phyloP scores from a whole-genome alignment of 2,329 filamentous ascomycete species.

The Pezicula carpinea region DNA sequence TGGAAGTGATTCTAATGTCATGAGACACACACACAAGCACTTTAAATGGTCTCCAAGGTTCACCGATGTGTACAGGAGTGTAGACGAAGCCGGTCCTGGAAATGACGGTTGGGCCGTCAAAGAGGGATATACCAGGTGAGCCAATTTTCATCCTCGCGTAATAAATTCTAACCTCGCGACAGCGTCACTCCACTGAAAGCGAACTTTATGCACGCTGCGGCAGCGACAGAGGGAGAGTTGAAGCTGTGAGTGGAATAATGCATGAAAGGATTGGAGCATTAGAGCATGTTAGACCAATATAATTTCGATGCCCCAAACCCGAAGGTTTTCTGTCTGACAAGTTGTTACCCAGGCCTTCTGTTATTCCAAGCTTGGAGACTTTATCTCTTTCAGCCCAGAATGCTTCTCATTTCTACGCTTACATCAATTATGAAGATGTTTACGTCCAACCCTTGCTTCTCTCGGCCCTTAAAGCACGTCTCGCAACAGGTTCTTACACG shows the following conservation, averaged over 20 bases:
- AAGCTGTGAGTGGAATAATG: constrained; percentile 67
- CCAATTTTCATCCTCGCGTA: constrained; percentile 1
- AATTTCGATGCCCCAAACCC: constrained; percentile 9
- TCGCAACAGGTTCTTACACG: constrained; percentile 51
- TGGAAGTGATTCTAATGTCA: constrained; percentile 28
- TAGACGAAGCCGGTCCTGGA: constrained; percentile 72
- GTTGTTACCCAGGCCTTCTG: constrained; percentile 12
- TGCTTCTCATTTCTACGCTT: constrained; percentile 54
- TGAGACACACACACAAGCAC: constrained; percentile 68
- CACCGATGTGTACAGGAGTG: constrained; percentile 79
- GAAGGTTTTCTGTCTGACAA: constrained; percentile 17
- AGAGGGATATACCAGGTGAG: constrained; percentile 78
- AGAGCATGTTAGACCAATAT: constrained; percentile 29
- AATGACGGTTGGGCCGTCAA: constrained; percentile 93
- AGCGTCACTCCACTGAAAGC: constrained; percentile 88
- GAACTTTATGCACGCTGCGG: constrained; percentile 79
- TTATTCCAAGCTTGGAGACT: constrained; percentile 10
- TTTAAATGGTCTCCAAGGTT: constrained; percentile 95
- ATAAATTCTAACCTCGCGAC: constrained; percentile 16
- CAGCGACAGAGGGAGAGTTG: constrained; percentile 65
- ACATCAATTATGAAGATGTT: constrained; percentile 78
- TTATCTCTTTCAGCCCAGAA: constrained; percentile 22
- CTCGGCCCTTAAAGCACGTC: constrained; percentile 58
- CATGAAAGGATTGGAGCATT: constrained; percentile 25
- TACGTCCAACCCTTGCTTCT: constrained; percentile 88